These are phyloP conservation scores for Hanseniaspora pseudoguilliermondii DNA, from an alignment of 805 yeast species.

Conservation along the genomic window DNA sequence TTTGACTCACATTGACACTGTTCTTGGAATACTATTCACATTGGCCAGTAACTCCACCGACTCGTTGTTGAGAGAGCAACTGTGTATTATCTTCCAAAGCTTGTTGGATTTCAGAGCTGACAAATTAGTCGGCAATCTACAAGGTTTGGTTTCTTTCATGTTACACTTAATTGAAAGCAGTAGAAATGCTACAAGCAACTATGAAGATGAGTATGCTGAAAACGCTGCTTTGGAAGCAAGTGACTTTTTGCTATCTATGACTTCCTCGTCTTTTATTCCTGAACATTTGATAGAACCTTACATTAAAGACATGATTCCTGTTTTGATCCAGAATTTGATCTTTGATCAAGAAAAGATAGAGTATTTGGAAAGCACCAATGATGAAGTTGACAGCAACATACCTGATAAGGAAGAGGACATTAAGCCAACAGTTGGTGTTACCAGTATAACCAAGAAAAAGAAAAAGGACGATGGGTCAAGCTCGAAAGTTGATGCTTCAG, in stretches of 20 bases:
- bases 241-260: slow-evolving; percentile 69
- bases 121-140: slow-evolving; percentile 62
- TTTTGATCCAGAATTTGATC: slow-evolving; percentile 67
- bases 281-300: slow-evolving; percentile 42
- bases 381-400: slow-evolving; percentile 56
- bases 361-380: slow-evolving; percentile 40
- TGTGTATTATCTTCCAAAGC: slow-evolving; percentile 62
- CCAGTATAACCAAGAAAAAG: slow-evolving; percentile 40
- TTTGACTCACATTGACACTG: slow-evolving; percentile 51
- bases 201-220: slow-evolving; percentile 34
- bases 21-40: slow-evolving; percentile 48
- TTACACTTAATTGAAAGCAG: slow-evolving; percentile 51
- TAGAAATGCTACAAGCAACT: neutral
- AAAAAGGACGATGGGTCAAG: slow-evolving; percentile 21
- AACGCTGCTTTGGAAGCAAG: slow-evolving; percentile 83
- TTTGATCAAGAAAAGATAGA: slow-evolving; percentile 73
- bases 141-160: slow-evolving; percentile 76
- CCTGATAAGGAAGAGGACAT: slow-evolving; percentile 84
- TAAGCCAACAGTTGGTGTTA: slow-evolving; percentile 46
- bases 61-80: slow-evolving; percentile 51
- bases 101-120: slow-evolving; percentile 71
- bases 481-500: slow-evolving; percentile 56
- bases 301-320: slow-evolving; percentile 58
- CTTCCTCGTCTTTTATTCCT: slow-evolving; percentile 48
- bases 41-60: slow-evolving; percentile 48